Evolutionary conservation across 2,329 filamentous ascomycete species (phyloP).

Genomic region (Pseudogymnoascus sp.): DNA sequence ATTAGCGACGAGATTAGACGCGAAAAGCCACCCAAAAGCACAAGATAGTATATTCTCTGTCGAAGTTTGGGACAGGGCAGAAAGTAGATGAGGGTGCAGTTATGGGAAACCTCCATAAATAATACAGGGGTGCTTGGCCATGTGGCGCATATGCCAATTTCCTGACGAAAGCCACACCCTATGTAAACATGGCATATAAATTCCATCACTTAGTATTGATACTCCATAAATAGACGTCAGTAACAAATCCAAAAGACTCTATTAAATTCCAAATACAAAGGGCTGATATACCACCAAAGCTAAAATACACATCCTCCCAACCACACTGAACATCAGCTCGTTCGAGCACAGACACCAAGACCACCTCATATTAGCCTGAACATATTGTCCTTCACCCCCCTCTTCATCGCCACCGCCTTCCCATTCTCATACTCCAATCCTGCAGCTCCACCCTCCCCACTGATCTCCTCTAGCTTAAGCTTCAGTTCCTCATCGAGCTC

Average conservation of each 20-base stretch:
- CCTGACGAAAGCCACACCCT: not conserved
- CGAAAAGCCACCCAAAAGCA: not conserved
- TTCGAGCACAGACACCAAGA: not conserved
- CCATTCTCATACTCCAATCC: slow-evolving; percentile 73
- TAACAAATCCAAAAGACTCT: not conserved
- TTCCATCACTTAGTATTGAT: not conserved
- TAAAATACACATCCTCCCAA: not conserved
- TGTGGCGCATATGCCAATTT: not conserved
- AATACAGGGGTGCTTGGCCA: not conserved
- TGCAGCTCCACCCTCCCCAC: slow-evolving; percentile 63
- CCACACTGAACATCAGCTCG: not conserved
- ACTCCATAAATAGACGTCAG: not conserved
- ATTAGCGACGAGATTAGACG: not conserved
- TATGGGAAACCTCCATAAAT: not conserved
- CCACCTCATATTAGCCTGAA: slow-evolving; percentile 57
- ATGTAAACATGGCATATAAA: not conserved
- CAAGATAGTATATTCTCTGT: not conserved
- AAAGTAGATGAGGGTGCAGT: not conserved
- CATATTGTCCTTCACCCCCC: slow-evolving; percentile 70
- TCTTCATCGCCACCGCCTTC: slow-evolving; percentile 64
- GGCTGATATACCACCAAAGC: not conserved
- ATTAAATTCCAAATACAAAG: not conserved
- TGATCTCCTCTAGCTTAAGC: slow-evolving; percentile 56
- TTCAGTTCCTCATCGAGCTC: slow-evolving; percentile 62
- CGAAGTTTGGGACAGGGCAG: not conserved